Evolutionary conservation across 1,284 basidiomycete species (phyloP).

Genomic region (Ganoderma meredithae): DNA sequence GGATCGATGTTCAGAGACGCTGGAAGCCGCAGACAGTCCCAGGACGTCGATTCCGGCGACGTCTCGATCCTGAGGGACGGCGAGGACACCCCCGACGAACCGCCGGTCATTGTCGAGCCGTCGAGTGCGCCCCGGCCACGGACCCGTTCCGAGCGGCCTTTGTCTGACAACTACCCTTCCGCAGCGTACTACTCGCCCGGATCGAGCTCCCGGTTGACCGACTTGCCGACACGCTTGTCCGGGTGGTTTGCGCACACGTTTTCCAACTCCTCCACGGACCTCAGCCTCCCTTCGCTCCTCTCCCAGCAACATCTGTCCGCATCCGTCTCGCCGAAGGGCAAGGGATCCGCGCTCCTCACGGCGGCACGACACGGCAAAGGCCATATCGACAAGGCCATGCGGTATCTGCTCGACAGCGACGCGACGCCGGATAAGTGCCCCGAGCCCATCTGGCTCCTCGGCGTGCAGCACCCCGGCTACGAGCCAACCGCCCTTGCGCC

Average conservation of each 20-base stretch:
- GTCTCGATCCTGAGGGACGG: slow-evolving; percentile 29
- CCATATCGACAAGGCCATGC: slow-evolving; percentile 79
- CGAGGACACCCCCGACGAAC: slow-evolving; percentile 43
- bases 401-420: slow-evolving; percentile 86
- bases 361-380: slow-evolving; percentile 78
- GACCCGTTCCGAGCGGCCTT: slow-evolving; percentile 55
- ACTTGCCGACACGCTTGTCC: slow-evolving; percentile 69
- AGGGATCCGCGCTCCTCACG: slow-evolving; percentile 60
- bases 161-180: slow-evolving; percentile 53
- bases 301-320: slow-evolving; percentile 48
- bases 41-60: slow-evolving; percentile 42
- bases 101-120: slow-evolving; percentile 62
- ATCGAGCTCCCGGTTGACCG: slow-evolving; percentile 48
- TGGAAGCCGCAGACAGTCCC: slow-evolving; percentile 39
- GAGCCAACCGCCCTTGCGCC: slow-evolving; percentile 55
- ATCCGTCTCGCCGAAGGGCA: slow-evolving; percentile 52
- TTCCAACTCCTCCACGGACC: slow-evolving; percentile 71
- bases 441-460: slow-evolving; percentile 87
- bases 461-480: slow-evolving; percentile 79
- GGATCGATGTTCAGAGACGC: slow-evolving; percentile 38
- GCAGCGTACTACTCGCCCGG: slow-evolving; percentile 47
- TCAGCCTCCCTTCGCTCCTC: slow-evolving; percentile 67
- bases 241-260: slow-evolving; percentile 84
- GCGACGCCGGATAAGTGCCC: slow-evolving; percentile 80
- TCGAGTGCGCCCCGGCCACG: slow-evolving; percentile 50